phyloP scores from a whole-genome alignment of 1,284 basidiomycete species.

The Takashimella tepidaria region DNA sequence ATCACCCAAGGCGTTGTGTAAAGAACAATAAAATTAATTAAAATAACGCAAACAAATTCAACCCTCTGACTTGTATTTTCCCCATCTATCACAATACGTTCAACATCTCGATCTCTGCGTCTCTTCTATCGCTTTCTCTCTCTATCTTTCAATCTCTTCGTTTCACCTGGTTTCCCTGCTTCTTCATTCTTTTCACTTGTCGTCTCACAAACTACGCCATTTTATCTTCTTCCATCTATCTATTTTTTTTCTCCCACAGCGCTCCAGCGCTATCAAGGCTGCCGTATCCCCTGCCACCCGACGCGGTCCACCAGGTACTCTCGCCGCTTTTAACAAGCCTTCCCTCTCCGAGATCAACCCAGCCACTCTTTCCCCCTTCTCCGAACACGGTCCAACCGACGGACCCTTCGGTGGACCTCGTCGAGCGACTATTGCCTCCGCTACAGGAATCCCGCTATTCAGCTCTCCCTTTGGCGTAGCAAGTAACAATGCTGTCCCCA shows the following conservation, averaged over 20 bases:
- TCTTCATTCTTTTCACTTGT: too few relatives aligned
- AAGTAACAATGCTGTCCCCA: neutral
- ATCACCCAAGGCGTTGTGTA: too few relatives aligned
- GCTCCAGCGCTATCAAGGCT: slow-evolving; percentile 1
- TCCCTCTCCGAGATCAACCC: slow-evolving; percentile 52
- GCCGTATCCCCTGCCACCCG: slow-evolving; percentile 5
- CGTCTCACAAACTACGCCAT: too few relatives aligned
- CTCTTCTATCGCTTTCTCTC: neutral
- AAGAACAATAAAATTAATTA: too few relatives aligned
- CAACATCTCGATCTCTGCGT: neutral
- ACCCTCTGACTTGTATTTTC: neutral
- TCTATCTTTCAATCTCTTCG: neutral
- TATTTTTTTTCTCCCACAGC: neutral
- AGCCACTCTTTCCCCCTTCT: slow-evolving; percentile 44
- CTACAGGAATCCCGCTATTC: slow-evolving; percentile 15
- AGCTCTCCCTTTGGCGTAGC: slow-evolving; percentile 26
- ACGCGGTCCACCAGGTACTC: slow-evolving; percentile 70
- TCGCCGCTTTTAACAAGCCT: slow-evolving; percentile 61
- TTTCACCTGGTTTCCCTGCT: too few relatives aligned
- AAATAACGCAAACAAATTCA: too few relatives aligned
- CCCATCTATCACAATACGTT: neutral
- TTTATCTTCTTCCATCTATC: too few relatives aligned
- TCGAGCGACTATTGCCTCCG: slow-evolving; percentile 28
- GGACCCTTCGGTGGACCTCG: slow-evolving; percentile 39
- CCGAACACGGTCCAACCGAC: slow-evolving; percentile 42